Evolutionary conservation across 371 early-diverging fungal species (phyloP).

Genomic region (Rhizomucor pusillus): DNA sequence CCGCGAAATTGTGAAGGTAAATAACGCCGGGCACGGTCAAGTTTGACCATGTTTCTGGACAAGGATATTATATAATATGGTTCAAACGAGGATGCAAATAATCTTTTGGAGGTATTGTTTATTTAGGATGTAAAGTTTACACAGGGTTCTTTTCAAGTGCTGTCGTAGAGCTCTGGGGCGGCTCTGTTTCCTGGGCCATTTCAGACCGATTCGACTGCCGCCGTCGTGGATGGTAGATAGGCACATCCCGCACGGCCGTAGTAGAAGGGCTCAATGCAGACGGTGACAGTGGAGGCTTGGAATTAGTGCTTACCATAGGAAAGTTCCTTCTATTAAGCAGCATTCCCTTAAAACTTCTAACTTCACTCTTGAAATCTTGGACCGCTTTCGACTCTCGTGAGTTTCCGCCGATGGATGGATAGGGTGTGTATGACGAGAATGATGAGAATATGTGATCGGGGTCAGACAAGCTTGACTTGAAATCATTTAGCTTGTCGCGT

Average conservation of each 20-base stretch:
- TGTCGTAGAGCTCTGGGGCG: too few species aligned
- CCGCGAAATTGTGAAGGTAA: too few species aligned
- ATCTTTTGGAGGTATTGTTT: too few species aligned
- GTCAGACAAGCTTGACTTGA: slow-evolving; percentile 6
- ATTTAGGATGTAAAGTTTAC: too few species aligned
- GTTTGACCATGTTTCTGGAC: too few species aligned
- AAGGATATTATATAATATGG: too few species aligned
- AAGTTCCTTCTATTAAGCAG: slow-evolving; percentile 31
- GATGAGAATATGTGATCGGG: slow-evolving; percentile 11
- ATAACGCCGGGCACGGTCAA: too few species aligned
- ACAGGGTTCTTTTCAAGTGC: too few species aligned
- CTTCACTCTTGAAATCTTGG: slow-evolving; percentile 29
- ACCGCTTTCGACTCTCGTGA: slow-evolving; percentile 31
- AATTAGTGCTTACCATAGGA: slow-evolving; percentile 15
- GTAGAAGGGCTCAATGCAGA: slow-evolving; percentile 2
- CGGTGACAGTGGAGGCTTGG: background rate
- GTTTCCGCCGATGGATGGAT: background rate
- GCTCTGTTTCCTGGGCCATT: too few species aligned
- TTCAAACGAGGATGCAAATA: too few species aligned
- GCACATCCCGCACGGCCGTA: background rate
- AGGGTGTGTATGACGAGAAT: slow-evolving; percentile 9
- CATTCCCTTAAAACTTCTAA: slow-evolving; percentile 28
- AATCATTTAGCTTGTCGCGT: slow-evolving; percentile 6
- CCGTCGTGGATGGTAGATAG: background rate
- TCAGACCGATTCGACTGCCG: too few species aligned